Evolutionary conservation across 2,329 filamentous ascomycete species (phyloP).

Genomic region (Talaromyces sp.): DNA sequence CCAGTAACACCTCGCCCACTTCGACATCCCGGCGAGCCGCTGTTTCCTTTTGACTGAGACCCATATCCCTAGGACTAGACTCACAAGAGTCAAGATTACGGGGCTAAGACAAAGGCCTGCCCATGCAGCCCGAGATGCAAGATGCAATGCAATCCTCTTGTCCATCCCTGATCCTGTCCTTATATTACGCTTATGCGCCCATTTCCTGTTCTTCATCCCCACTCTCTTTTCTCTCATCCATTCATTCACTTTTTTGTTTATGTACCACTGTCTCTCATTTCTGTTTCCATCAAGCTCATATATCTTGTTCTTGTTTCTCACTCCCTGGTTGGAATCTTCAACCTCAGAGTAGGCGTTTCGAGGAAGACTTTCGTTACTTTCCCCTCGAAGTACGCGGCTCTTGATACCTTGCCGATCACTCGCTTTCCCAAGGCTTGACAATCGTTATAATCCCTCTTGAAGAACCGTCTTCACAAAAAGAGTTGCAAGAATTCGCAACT

Average conservation of each 20-base stretch:
- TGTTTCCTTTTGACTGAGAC: too few relatives aligned
- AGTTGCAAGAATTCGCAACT: not conserved
- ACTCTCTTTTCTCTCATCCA: slow-evolving; percentile 9
- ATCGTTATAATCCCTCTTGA: slow-evolving; percentile 13
- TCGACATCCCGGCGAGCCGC: too few relatives aligned
- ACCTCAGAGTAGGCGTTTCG: slow-evolving; percentile 8
- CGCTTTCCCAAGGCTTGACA: slow-evolving; percentile 1
- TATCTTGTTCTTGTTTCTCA: slow-evolving; percentile 7
- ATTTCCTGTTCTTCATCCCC: slow-evolving; percentile 3
- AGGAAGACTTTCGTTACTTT: slow-evolving; percentile 15
- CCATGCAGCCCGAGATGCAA: not conserved
- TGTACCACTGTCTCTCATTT: slow-evolving; percentile 6
- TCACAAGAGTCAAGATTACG: not conserved
- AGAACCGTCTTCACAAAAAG: not conserved
- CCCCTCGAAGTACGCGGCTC: slow-evolving; percentile 8
- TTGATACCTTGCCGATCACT: slow-evolving; percentile 5
- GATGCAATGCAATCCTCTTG: slow-evolving; percentile 12
- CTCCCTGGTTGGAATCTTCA: slow-evolving; percentile 7
- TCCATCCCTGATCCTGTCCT: not conserved
- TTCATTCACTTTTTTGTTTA: not conserved
- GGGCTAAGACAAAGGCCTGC: not conserved
- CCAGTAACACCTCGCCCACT: too few relatives aligned
- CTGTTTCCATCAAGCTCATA: not conserved
- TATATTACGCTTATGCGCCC: slow-evolving; percentile 8
- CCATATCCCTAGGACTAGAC: not conserved